Evolutionary conservation across 1,284 basidiomycete genomes (phyloP).

Genomic region (Meira miltonrushii): DNA sequence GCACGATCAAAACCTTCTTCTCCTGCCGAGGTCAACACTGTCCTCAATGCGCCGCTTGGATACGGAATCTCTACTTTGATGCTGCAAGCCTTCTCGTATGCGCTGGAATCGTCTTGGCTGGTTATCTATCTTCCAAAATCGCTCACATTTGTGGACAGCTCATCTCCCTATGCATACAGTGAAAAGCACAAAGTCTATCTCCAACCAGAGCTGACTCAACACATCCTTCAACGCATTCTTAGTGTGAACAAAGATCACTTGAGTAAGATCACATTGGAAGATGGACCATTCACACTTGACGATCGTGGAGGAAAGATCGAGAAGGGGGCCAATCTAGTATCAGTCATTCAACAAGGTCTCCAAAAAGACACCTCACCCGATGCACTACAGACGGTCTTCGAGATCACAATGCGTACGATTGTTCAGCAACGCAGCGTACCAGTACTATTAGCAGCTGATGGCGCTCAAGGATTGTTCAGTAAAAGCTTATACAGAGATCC

Average conservation of each 20-base stretch:
- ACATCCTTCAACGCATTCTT: slow-evolving; percentile 51
- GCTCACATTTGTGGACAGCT: slow-evolving; percentile 71
- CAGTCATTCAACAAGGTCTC: slow-evolving; percentile 21
- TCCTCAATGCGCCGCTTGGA: slow-evolving; percentile 61
- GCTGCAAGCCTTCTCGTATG: slow-evolving; percentile 73
- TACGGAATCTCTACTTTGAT: slow-evolving; percentile 78
- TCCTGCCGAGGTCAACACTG: slow-evolving; percentile 6
- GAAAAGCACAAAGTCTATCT: slow-evolving; percentile 69
- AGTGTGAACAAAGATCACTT: slow-evolving; percentile 48
- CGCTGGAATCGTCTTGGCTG: slow-evolving; percentile 68
- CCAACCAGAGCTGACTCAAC: slow-evolving; percentile 60
- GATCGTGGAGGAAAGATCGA: slow-evolving; percentile 14
- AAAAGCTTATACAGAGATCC: slow-evolving; percentile 72
- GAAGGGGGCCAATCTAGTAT: slow-evolving; percentile 24
- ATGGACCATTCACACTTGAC: slow-evolving; percentile 19
- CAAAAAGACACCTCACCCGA: slow-evolving; percentile 15
- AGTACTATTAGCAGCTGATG: slow-evolving; percentile 78
- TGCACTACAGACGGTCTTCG: slow-evolving; percentile 60
- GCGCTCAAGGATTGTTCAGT: slow-evolving; percentile 75
- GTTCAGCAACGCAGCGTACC: slow-evolving; percentile 65
- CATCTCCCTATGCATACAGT: slow-evolving; percentile 70
- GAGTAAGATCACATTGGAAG: slow-evolving; percentile 17
- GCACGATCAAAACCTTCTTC: slow-evolving; percentile 19
- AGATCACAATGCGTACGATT: slow-evolving; percentile 64
- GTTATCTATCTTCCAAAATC: slow-evolving; percentile 84